These are phyloP conservation scores for Cicer bijugum DNA, from an alignment of 306 rosid genomes.

Conservation along the genomic window DNA sequence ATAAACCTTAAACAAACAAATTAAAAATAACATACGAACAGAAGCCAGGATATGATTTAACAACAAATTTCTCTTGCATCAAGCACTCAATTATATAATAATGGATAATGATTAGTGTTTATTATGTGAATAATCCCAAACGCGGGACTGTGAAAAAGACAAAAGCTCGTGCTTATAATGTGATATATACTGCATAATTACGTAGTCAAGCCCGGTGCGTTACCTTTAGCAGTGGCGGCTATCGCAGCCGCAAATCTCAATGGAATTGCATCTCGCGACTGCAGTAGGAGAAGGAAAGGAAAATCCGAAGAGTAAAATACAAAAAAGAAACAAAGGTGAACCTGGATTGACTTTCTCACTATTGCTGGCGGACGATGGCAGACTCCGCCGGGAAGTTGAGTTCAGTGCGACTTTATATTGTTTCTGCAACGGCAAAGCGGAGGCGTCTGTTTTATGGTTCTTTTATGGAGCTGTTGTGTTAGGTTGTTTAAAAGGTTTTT, in stretches of 20 bases:
- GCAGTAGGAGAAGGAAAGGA: neutral
- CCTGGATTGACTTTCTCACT: neutral
- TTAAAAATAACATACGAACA: neutral
- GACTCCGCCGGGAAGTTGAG: neutral
- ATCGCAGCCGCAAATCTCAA: neutral
- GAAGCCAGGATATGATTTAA: neutral
- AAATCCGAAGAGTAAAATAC: neutral
- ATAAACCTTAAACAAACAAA: neutral
- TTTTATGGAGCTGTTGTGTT: too few species aligned
- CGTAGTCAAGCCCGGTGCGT: neutral
- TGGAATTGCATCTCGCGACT: neutral
- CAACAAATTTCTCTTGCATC: neutral
- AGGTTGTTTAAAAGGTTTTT: too few species aligned
- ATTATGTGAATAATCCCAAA: neutral
- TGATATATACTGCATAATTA: neutral
- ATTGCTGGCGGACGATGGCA: neutral
- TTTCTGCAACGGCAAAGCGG: too few species aligned
- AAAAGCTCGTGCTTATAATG: neutral
- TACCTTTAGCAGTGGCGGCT: neutral
- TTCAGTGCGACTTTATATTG: neutral
- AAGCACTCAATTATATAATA: neutral
- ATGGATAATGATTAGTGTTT: neutral
- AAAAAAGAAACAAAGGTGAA: neutral
- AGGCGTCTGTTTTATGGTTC: too few species aligned
- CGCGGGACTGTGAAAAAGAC: neutral